Evolutionary conservation across 169 alveolate genomes (phyloP), one percentile per base, ranked within the genome.

Genomic region (Cryptosporidium ryanae): DNA sequence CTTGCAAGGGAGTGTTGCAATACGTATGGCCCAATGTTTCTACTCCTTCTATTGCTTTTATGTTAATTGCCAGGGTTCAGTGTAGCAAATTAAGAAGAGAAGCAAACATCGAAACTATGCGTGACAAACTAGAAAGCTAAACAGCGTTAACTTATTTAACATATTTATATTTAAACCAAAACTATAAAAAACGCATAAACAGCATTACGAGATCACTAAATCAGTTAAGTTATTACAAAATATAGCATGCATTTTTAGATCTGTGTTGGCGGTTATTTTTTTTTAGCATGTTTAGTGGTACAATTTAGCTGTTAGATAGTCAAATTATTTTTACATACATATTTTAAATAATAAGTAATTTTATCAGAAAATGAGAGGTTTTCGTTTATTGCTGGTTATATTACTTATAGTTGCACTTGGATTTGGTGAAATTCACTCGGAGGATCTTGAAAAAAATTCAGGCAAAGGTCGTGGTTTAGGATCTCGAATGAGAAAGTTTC

Each of bases 11-110:
- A 4, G 87, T 76, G 18, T 38, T 76, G 21, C 87, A 76, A 48
- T 76, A 76, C 63, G 64, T 76, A 23, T 76, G 87, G 87, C 87
- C 87, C 2, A 76, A 76, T 38, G 49, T 76, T 32, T 55, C 71
- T 15, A 55, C 71, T 13, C 87, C 87, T 2, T 13, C 71, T 43
- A 46, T 76, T 43, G 76, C 76, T 5, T 76, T 76, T 65, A 76
- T 76, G 87, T 44, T 76, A 43, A 46, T 76, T 59, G 76, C 87
- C 57, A 55, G 87, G 44, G 63, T 76, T 57, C 87, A 76, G 23
- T 76, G 87, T 43, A 76, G 63, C 34, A 44, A 10, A 23, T 18
- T 38, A 32, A 76, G 34, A 27, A 27, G 15, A 46, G 63, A 52
- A 0, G 31, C 21, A 52, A 17, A 6, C 15, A 46, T 12, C 12